Conservation (phyloP, 2,329 filamentous ascomycete genomes). For the Byssoonygena ceratinophila region DNA sequence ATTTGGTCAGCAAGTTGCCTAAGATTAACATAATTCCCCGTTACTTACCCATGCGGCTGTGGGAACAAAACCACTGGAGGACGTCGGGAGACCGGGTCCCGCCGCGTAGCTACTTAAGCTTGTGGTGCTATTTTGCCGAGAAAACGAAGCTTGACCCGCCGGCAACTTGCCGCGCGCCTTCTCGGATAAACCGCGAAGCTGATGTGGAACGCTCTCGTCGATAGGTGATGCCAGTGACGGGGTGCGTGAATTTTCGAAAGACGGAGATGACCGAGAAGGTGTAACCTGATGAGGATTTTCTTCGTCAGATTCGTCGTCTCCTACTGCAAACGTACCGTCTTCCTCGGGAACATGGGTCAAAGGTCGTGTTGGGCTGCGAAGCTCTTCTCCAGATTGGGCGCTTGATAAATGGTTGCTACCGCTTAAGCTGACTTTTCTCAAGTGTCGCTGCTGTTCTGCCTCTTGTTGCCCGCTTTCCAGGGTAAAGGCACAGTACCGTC, state of each 20-base stretch:
- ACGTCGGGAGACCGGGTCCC: conserved; percentile 46
- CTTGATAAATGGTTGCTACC: conserved; percentile 28
- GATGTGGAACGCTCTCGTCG: conserved; percentile 71
- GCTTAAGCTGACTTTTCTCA: conserved; percentile 50
- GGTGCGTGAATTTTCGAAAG: conserved; percentile 47
- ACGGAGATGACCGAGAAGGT: conserved; percentile 48
- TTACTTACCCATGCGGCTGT: conserved; percentile 58
- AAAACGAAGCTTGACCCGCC: conserved; percentile 69
- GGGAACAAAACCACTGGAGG: conserved; percentile 56
- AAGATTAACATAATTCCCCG: background rate
- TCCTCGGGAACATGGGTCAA: conserved; percentile 64
- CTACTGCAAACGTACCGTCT: conserved; percentile 74
- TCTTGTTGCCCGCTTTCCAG: conserved; percentile 87
- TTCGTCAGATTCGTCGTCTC: conserved; percentile 60
- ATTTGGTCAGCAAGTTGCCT: background rate
- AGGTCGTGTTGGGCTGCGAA: conserved; percentile 38
- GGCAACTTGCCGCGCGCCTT: conserved; percentile 96
- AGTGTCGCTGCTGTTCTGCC: conserved; percentile 66
- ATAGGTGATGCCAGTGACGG: conserved; percentile 58
- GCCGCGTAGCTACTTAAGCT: conserved; percentile 60
- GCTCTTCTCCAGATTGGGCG: conserved; percentile 11
- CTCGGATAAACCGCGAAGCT: conserved; percentile 87
- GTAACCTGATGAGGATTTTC: conserved; percentile 55
- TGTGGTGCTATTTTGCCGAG: conserved; percentile 77
- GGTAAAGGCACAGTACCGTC: conserved; percentile 74